These are phyloP conservation scores for Beverwykella pulmonaria DNA, from an alignment of 495 filamentous ascomycete species.

Conservation along the genomic window DNA sequence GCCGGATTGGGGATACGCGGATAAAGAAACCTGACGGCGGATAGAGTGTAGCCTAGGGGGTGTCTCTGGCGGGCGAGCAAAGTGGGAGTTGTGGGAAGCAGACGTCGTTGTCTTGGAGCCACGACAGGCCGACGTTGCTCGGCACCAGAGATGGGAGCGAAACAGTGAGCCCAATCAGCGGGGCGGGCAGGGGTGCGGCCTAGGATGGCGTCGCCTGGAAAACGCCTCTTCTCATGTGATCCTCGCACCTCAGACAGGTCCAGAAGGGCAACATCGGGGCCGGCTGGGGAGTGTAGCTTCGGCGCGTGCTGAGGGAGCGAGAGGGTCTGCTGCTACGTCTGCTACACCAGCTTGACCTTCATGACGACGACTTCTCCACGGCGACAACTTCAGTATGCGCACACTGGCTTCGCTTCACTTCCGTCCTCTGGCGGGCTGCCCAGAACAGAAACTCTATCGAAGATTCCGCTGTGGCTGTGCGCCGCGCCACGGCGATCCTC, in stretches of 20 bases:
- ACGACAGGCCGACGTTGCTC: slow-evolving; percentile 43
- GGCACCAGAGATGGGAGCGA: slow-evolving; percentile 39
- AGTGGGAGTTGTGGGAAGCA: slow-evolving; percentile 24
- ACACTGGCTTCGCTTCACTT: too few relatives aligned
- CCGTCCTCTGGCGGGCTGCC: neutral
- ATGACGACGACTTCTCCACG: too few relatives aligned
- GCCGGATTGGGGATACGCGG: slow-evolving; percentile 28
- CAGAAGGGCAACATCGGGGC: slow-evolving; percentile 11
- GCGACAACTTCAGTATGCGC: too few relatives aligned
- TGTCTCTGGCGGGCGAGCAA: slow-evolving; percentile 24
- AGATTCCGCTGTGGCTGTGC: slow-evolving; percentile 22
- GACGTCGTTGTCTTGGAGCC: slow-evolving; percentile 32
- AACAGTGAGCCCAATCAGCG: slow-evolving; percentile 34
- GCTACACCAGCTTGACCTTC: neutral
- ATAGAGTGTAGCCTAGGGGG: slow-evolving; percentile 22
- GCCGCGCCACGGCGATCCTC: neutral
- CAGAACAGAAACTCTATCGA: neutral
- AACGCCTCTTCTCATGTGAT: slow-evolving; percentile 33
- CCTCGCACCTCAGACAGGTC: slow-evolving; percentile 20
- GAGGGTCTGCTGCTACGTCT: too few relatives aligned
- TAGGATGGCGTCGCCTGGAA: slow-evolving; percentile 26
- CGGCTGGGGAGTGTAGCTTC: slow-evolving; percentile 12
- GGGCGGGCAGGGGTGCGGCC: slow-evolving; percentile 24
- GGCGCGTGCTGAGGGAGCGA: slow-evolving; percentile 34
- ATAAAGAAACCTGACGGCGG: slow-evolving; percentile 24